Base-by-base conservation (phyloP, 2,329 filamentous ascomycete species). In the Stachybotrys chlorohalonatus region DNA sequence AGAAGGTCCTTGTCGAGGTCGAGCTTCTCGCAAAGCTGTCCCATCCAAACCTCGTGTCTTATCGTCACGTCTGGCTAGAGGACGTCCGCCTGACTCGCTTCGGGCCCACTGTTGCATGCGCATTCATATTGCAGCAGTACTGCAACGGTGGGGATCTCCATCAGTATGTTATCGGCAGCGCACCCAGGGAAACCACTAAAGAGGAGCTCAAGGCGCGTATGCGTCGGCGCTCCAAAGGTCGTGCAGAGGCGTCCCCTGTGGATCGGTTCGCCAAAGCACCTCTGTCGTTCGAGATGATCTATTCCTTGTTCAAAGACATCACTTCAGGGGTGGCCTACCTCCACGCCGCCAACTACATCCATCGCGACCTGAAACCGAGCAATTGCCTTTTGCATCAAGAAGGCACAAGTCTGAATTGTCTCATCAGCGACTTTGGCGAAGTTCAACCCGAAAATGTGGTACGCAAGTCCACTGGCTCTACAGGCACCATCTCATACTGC, bases 351-450 rank as follows among this genome's bases (percentile, higher is more conserved):
- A 93, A 91, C 60, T 99, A 96, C 68, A 95, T 99, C 31, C 94
- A 99, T 66, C 85, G 94, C 54, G 94, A 99, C 68, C 77, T 99
- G 31, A 99, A 99, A 69, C 94, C 94, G 2, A 94, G 88, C 68
- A 99, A 99, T 63, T 99, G 95, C 64, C 78, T 99, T 3, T 74
- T 99, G 1, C 92, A 97, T 65, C 81, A 81, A 36, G 87, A 86
- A 57, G 87, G 85, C 30, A 80, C 80, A 51, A 85, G 84, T 47
- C 75, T 91, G 11, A 82, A 81, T 53, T 95, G 95, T 50, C 76
- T 99, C 15, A 95, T 99, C 55, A 97, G 93, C 68, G 94, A 99
- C 68, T 99, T 99, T 73, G 94, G 95, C 47, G 94, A 99, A 69
- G 93, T 97, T 0, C 95, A 99, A 67, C 81, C 85, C 2, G 89